These are phyloP conservation scores for Odontarrhena argentea DNA, from an alignment of 345 rosid genomes.

Conservation along the genomic window DNA sequence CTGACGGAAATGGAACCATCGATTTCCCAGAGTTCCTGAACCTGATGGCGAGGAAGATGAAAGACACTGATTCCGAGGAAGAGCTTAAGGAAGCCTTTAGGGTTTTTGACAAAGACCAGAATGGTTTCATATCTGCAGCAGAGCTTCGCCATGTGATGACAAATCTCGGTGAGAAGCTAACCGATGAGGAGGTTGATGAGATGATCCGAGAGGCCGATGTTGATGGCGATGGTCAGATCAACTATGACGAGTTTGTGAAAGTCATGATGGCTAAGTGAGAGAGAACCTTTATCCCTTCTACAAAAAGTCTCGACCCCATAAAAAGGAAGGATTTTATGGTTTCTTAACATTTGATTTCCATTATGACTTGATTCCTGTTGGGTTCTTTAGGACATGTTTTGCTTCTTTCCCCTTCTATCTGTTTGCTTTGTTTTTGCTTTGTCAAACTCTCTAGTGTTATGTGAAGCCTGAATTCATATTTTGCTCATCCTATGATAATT, in stretches of 20 bases:
- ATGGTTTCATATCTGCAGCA: slow-evolving; percentile 61
- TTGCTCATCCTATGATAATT: slow-evolving; percentile 21
- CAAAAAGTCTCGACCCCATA: background rate
- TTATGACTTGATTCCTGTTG: slow-evolving; percentile 25
- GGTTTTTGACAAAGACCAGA: slow-evolving; percentile 61
- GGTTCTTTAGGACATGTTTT: slow-evolving; percentile 33
- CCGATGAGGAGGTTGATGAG: slow-evolving; percentile 62
- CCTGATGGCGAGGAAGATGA: slow-evolving; percentile 66
- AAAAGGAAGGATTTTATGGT: slow-evolving; percentile 9
- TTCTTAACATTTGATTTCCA: slow-evolving; percentile 1
- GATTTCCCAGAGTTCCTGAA: slow-evolving; percentile 62
- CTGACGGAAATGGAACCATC: slow-evolving; percentile 47
- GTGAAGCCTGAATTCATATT: slow-evolving; percentile 33
- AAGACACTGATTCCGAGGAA: slow-evolving; percentile 64
- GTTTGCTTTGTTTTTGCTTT: slow-evolving; percentile 19
- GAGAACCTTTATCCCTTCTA: background rate
- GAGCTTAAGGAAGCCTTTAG: slow-evolving; percentile 65
- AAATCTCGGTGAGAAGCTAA: slow-evolving; percentile 58
- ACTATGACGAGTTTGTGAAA: slow-evolving; percentile 60
- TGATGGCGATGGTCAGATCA: slow-evolving; percentile 65
- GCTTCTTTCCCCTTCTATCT: background rate
- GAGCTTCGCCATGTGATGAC: slow-evolving; percentile 67
- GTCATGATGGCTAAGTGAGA: slow-evolving; percentile 70
- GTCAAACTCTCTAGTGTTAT: slow-evolving; percentile 20
- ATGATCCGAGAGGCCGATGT: slow-evolving; percentile 63